Base-by-base conservation (phyloP, 2,329 filamentous ascomycete genomes). In the Immersiporthe knoxdaviesiana region DNA sequence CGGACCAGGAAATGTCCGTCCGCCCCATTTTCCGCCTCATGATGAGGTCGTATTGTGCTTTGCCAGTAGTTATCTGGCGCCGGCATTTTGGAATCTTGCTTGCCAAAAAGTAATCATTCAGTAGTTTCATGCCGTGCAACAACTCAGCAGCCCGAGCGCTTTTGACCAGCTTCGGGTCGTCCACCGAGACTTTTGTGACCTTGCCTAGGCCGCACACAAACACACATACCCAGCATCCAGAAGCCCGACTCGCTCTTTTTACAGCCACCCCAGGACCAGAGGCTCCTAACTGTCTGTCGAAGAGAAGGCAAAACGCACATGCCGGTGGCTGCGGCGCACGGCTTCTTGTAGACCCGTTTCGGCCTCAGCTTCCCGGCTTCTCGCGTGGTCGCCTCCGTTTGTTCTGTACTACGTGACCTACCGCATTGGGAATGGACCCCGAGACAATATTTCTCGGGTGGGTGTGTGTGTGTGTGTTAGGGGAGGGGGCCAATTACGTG, bases 341-440 rank as follows among this genome's bases (percentile, higher is more conserved):
- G 52, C 24, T 30, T 32, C 2, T 3, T 27, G 50, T 54, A n/a
- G 50, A 3, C 24, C 5, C 24, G 52, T 56, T 47, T 47, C 52
- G 24, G 27, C 52, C 52, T 56, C 52, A 56, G 52, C 52, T 56
- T 12, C 16, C 52, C 52, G 52, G 52, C 14, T 16, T 30, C 27
- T 56, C 52, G 52, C 52, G 52, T 60, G 58, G 58, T 60, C 21
- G 14, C 30, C n/a, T 37, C 58, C 58, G 58, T 60, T 60, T n/a
- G n/a, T 32, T 60, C n/a, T 39, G 16, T 39, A 39, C n/a, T 35
- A 37, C 56, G 30, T 3, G 18, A 39, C 35, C 61, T 63, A 32
- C 61, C 61, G 39, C n/a, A 63, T 63, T 41, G 61, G 39, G 61
- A 27, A 41, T 41, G 12, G 39, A 27, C 61, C 24, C 61, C 61